Evolutionary conservation across 208 protist species (phyloP).

Genomic region (Leishmania martiniquensis): DNA sequence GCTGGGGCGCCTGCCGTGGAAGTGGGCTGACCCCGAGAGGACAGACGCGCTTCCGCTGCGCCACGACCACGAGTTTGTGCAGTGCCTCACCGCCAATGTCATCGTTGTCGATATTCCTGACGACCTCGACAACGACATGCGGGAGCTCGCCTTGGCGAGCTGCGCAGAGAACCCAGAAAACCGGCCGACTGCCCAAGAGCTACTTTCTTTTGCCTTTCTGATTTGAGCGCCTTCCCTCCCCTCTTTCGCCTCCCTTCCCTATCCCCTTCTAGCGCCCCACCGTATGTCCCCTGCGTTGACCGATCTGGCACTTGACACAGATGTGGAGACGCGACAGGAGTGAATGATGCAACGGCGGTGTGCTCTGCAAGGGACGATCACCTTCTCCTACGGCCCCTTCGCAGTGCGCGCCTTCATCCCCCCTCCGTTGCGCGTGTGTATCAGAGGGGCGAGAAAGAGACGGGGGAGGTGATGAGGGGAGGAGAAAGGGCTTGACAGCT

Average conservation of each 20-base stretch:
- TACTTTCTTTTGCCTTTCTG: conserved; percentile 64
- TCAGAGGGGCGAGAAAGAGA: too few relatives aligned
- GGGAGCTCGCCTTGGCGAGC: conserved; percentile 50
- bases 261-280: neutral
- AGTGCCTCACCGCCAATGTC: conserved; percentile 49
- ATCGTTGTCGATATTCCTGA: conserved; percentile 67
- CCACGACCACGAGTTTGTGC: conserved; percentile 62
- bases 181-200: conserved; percentile 56
- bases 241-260: neutral
- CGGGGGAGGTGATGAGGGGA: too few relatives aligned
- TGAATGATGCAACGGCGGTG: neutral
- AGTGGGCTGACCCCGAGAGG: conserved; percentile 44
- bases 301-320: neutral
- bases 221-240: conserved; percentile 17
- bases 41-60: conserved; percentile 37
- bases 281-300: neutral
- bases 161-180: conserved; percentile 52
- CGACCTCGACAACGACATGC: conserved; percentile 51
- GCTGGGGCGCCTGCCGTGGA: conserved; percentile 73
- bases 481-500: too few relatives aligned
- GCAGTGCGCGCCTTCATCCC: neutral
- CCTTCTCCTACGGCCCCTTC: conserved; percentile 15
- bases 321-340: too few relatives aligned
- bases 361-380: neutral
- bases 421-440: too few relatives aligned